Conservation (phyloP, 1,139 yeast species). For the Pichia sp. region DNA sequence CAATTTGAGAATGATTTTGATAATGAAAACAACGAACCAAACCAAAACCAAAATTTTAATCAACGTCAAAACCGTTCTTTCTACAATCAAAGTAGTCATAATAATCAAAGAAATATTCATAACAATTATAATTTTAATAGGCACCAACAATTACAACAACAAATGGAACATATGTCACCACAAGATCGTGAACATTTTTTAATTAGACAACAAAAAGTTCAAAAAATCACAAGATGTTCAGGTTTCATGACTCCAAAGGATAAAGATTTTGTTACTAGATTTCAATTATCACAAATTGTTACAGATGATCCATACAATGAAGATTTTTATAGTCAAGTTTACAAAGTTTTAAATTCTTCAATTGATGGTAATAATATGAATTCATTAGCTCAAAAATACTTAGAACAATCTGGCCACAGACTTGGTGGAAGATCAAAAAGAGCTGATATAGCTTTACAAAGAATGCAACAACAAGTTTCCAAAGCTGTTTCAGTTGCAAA, state of each 20-base stretch:
- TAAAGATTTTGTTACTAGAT: slow-evolving; percentile 88
- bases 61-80: not conserved
- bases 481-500: slow-evolving; percentile 94
- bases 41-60: not conserved
- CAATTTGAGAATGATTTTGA: not conserved
- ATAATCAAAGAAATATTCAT: slow-evolving; percentile 11
- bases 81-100: slow-evolving; percentile 10
- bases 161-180: slow-evolving; percentile 35
- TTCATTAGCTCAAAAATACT: slow-evolving; percentile 88
- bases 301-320: slow-evolving; percentile 97
- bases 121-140: slow-evolving; percentile 18
- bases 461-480: slow-evolving; percentile 98
- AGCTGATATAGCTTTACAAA: slow-evolving; percentile 90
- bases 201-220: slow-evolving; percentile 71
- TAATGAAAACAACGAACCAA: slow-evolving; percentile 1
- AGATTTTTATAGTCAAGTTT: slow-evolving; percentile 93
- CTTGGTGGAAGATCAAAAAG: slow-evolving; percentile 81
- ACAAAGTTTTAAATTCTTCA: slow-evolving; percentile 62
- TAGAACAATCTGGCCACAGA: slow-evolving; percentile 89
- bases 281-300: slow-evolving; percentile 91
- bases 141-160: slow-evolving; percentile 27
- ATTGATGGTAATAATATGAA: slow-evolving; percentile 33
- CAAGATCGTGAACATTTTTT: slow-evolving; percentile 52
- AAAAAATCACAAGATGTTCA: slow-evolving; percentile 72
- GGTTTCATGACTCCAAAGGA: slow-evolving; percentile 97